A percentile compares a stretch with the other conserved stretches of the same genome.
phyloP scores from a whole-genome alignment of 305 asterid genomes.

The Stenogyne calaminthoides region DNA sequence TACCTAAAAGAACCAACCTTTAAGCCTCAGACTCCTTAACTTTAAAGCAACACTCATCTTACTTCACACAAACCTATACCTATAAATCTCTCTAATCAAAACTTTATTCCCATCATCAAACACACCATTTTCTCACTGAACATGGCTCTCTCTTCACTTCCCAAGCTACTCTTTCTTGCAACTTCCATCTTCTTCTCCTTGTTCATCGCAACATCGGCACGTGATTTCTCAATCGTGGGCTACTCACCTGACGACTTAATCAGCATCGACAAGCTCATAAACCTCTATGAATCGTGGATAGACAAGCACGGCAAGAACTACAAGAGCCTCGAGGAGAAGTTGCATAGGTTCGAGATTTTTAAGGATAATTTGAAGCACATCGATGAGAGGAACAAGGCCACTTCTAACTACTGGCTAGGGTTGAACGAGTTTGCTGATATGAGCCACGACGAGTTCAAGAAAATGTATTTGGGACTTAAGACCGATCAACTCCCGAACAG shows the following conservation, averaged over 20 bases:
- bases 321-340: slow-evolving; percentile 53
- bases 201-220: slow-evolving; percentile 30
- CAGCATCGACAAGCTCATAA: slow-evolving; percentile 49
- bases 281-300: slow-evolving; percentile 52
- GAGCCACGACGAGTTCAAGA: slow-evolving; percentile 65
- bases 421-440: slow-evolving; percentile 56
- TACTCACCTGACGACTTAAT: slow-evolving; percentile 50
- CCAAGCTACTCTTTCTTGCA: slow-evolving; percentile 39
- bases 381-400: slow-evolving; percentile 53
- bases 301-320: slow-evolving; percentile 50
- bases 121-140: neutral
- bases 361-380: slow-evolving; percentile 57
- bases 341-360: slow-evolving; percentile 61
- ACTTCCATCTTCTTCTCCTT: slow-evolving; percentile 32
- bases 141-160: slow-evolving; percentile 39
- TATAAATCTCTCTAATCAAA: slow-evolving; percentile 24
- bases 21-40: slow-evolving; percentile 45
- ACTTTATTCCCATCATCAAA: slow-evolving; percentile 22
- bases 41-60: slow-evolving; percentile 38
- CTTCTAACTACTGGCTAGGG: slow-evolving; percentile 54
- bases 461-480: slow-evolving; percentile 49
- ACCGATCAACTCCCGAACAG: slow-evolving; percentile 32
- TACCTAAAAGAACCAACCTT: slow-evolving; percentile 40
- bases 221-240: slow-evolving; percentile 60
- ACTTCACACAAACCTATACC: neutral